phyloP scores from a whole-genome alignment of 768 basidiomycete genomes.

The Pleurotus cornucopiae region DNA sequence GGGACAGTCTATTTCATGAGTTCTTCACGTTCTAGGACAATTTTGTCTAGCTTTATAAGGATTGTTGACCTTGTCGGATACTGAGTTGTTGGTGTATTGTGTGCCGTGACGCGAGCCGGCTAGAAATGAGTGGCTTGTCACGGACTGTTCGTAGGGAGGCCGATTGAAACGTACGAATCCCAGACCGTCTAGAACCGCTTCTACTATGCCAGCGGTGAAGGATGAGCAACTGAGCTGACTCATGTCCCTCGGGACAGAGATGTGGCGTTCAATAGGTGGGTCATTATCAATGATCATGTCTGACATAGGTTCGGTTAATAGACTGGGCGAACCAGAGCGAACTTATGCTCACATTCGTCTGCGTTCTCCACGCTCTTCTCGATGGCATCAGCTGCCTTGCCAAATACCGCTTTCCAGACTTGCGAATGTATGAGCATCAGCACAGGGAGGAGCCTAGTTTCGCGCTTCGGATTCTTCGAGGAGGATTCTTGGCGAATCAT shows the following conservation, averaged over 20 bases:
- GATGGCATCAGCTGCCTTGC: constrained; percentile 89
- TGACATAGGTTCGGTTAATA: constrained; percentile 23
- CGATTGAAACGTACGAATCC: constrained; percentile 71
- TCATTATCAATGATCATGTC: constrained; percentile 99
- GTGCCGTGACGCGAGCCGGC: constrained; percentile 97
- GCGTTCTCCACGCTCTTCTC: constrained; percentile 96
- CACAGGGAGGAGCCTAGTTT: constrained; percentile 84
- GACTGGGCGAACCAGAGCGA: background rate
- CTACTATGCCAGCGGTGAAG: constrained; percentile 94
- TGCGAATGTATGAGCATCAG: constrained; percentile 94
- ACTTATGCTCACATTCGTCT: constrained; percentile 74
- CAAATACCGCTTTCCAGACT: constrained; percentile 93
- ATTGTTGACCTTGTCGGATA: constrained; percentile 89
- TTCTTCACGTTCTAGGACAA: constrained; percentile 91
- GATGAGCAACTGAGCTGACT: constrained; percentile 95
- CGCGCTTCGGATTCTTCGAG: constrained; percentile 89
- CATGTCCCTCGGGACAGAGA: constrained; percentile 94
- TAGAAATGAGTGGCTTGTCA: constrained; percentile 23
- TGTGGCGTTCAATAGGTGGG: constrained; percentile 84
- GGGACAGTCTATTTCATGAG: constrained; percentile 54
- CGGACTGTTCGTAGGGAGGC: background rate
- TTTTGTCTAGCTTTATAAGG: constrained; percentile 92
- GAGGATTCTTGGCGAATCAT: constrained; percentile 72
- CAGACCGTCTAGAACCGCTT: constrained; percentile 91
- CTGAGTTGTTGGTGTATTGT: constrained; percentile 81